These are phyloP conservation scores for Rhizomucor pusillus DNA, from an alignment of 371 early-diverging fungal genomes.

Conservation along the genomic window DNA sequence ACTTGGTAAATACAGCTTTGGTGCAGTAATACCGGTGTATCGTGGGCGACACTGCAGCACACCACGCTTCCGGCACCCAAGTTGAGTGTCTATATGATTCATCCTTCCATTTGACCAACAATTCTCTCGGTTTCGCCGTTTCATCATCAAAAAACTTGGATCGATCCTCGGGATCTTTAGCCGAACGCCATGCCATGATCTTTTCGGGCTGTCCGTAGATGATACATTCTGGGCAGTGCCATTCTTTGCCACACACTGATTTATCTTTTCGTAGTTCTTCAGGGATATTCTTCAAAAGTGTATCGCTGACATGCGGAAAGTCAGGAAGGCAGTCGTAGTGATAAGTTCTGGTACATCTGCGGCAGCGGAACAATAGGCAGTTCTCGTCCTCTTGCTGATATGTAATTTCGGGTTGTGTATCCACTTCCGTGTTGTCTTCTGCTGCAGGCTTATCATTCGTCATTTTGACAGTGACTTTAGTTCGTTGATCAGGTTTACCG, in stretches of 20 bases:
- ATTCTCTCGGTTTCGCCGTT: conserved; percentile 6
- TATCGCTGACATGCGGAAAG: too few species aligned
- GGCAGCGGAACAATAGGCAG: too few species aligned
- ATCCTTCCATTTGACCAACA: conserved; percentile 55
- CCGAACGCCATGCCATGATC: conserved; percentile 10
- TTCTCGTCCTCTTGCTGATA: too few species aligned
- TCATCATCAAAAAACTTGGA: neutral
- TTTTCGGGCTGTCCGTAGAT: conserved; percentile 9
- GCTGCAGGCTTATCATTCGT: too few species aligned
- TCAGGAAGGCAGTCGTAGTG: too few species aligned
- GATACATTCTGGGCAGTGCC: conserved; percentile 41
- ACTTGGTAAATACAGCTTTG: conserved; percentile 13
- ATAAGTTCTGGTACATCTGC: too few species aligned
- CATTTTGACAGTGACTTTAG: too few species aligned
- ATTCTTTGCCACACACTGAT: conserved; percentile 8
- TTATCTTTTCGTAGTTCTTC: conserved; percentile 13
- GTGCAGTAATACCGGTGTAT: conserved; percentile 24
- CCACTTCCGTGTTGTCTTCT: too few species aligned
- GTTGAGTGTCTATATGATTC: conserved; percentile 50
- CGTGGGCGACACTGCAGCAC: conserved; percentile 17
- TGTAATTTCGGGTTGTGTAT: too few species aligned
- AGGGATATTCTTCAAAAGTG: conserved; percentile 5
- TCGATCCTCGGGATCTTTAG: neutral
- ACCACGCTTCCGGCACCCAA: conserved; percentile 59
- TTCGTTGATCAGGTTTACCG: too few species aligned